Conservation (phyloP, 2,329 filamentous ascomycete genomes). For the Zymoseptoria passerinii region DNA sequence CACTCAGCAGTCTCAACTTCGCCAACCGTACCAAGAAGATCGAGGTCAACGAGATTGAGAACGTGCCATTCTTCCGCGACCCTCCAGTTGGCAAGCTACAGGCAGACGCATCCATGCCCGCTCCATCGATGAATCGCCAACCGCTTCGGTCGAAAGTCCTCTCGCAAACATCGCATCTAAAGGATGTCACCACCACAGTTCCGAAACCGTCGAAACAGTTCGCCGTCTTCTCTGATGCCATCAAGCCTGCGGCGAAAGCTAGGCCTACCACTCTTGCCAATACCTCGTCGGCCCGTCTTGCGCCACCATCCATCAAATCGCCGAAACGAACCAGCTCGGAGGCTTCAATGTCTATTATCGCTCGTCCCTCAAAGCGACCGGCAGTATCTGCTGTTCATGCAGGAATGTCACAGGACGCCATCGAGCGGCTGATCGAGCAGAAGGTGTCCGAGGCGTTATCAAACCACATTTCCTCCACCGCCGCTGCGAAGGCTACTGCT, state of each 20-base stretch:
- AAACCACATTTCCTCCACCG: constrained; percentile 25
- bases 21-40: constrained; percentile 94
- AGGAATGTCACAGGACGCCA: constrained; percentile 52
- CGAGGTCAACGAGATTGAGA: constrained; percentile 90
- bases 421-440: constrained; percentile 85
- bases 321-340: constrained; percentile 39
- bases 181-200: constrained; percentile 43
- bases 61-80: constrained; percentile 69
- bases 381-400: constrained; percentile 22
- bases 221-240: constrained; percentile 68
- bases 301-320: constrained; percentile 18
- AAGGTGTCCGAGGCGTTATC: constrained; percentile 86
- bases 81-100: constrained; percentile 23
- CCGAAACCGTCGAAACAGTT: constrained; percentile 76
- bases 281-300: constrained; percentile 15
- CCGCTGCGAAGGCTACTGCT: constrained; percentile 7
- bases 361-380: constrained; percentile 35
- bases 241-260: constrained; percentile 43
- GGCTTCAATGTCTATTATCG: constrained; percentile 26
- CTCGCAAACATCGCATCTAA: constrained; percentile 57
- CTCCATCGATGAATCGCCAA: constrained; percentile 50
- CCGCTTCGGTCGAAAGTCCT: constrained; percentile 70
- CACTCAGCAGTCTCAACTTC: constrained; percentile 86
- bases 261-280: constrained; percentile 20
- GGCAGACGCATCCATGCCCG: constrained; percentile 31